phyloP scores from a whole-genome alignment of 2,329 filamentous ascomycete genomes.

The Fulvia fulva region DNA sequence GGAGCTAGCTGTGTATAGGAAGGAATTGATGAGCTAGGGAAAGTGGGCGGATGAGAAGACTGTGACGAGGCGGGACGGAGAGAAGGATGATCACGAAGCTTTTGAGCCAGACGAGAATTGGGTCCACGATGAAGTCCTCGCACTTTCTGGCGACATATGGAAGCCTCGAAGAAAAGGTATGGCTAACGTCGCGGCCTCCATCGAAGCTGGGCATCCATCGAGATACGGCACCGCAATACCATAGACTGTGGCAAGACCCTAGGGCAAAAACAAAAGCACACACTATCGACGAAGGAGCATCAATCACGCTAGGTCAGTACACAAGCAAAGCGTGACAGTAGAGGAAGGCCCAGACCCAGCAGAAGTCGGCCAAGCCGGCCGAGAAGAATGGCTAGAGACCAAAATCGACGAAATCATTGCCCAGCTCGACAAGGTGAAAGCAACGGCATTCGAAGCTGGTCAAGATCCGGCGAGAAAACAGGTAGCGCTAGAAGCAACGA shows the following conservation, averaged over 20 bases:
- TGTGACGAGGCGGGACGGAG: conserved; percentile 34
- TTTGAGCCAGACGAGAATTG: conserved; percentile 27
- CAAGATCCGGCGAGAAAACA: conserved; percentile 6
- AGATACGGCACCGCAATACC: background rate
- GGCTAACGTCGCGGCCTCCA: background rate
- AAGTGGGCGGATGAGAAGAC: conserved; percentile 36
- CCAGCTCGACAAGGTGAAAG: conserved; percentile 41
- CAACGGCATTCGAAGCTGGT: conserved; percentile 32
- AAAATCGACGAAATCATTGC: conserved; percentile 44
- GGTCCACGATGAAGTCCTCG: background rate
- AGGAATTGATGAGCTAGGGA: conserved; percentile 41
- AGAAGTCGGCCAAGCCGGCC: background rate
- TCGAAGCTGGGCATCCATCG: background rate
- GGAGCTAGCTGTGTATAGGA: conserved; percentile 38
- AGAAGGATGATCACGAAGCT: background rate
- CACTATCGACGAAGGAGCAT: conserved; percentile 20
- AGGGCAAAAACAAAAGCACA: background rate
- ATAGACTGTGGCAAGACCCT: background rate
- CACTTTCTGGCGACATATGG: background rate
- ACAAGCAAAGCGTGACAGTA: background rate
- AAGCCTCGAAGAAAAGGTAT: background rate
- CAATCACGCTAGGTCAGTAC: conserved; percentile 40
- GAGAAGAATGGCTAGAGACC: conserved; percentile 9
- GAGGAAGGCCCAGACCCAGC: conserved; percentile 6
- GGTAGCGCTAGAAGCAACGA: conserved; percentile 45